Evolutionary conservation across 2,329 filamentous ascomycete species (phyloP).

Genomic region (Cercospora citrullina): DNA sequence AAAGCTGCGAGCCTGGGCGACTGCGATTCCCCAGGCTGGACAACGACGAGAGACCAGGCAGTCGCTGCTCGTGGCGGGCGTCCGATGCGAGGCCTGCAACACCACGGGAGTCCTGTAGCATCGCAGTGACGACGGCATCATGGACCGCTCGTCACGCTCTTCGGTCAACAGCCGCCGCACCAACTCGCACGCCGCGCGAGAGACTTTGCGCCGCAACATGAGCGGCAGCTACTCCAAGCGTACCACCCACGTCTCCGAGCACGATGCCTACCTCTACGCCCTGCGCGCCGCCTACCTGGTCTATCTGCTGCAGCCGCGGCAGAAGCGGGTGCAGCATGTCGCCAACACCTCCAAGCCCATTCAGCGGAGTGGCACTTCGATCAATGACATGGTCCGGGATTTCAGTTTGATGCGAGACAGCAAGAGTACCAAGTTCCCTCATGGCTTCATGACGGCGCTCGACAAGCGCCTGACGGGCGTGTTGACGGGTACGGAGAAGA

Average conservation of each 20-base stretch:
- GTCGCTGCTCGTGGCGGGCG: constrained; percentile 1
- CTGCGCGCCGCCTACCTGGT: constrained; percentile 87
- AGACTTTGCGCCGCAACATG: constrained; percentile 43
- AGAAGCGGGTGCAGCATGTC: constrained; percentile 86
- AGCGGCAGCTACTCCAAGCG: constrained; percentile 36
- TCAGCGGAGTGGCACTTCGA: constrained; percentile 69
- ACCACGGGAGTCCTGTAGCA: neutral
- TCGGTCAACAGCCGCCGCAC: constrained; percentile 42
- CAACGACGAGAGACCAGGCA: neutral
- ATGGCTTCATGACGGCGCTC: constrained; percentile 68
- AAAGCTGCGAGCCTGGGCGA: neutral
- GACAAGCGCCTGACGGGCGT: constrained; percentile 80
- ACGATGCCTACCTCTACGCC: constrained; percentile 89
- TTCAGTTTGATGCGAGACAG: constrained; percentile 68
- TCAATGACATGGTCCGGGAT: constrained; percentile 86
- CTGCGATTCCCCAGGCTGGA: neutral
- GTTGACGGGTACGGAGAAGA: constrained; percentile 75
- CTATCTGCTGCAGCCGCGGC: constrained; percentile 87
- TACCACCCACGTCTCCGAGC: constrained; percentile 46
- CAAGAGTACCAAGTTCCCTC: constrained; percentile 69
- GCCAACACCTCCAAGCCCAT: constrained; percentile 58
- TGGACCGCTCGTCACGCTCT: constrained; percentile 36
- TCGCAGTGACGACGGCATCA: constrained; percentile 12
- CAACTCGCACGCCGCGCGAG: constrained; percentile 46
- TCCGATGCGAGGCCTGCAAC: neutral